Evolutionary conservation across 1,139 yeast genomes (phyloP).

Genomic region (Saccharomyces uvarum): DNA sequence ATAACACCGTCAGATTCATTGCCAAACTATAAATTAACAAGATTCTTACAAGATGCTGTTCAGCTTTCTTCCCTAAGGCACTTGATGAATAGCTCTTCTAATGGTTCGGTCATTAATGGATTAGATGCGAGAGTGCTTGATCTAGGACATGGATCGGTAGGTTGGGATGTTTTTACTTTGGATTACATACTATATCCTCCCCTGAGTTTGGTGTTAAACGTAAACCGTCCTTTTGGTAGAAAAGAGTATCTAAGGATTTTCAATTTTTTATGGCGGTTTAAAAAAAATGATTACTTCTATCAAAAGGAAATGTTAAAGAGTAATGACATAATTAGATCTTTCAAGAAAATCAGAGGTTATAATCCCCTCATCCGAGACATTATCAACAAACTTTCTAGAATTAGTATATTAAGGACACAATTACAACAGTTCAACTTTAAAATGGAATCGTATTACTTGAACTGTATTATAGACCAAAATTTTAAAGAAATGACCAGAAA

Average conservation of each 20-base stretch:
- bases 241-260: slow-evolving; percentile 72
- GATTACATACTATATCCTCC: slow-evolving; percentile 68
- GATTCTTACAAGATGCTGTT: slow-evolving; percentile 59
- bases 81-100: slow-evolving; percentile 28
- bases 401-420: slow-evolving; percentile 22
- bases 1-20: slow-evolving; percentile 56
- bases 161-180: slow-evolving; percentile 90
- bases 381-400: slow-evolving; percentile 20
- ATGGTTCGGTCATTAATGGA: slow-evolving; percentile 40
- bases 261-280: slow-evolving; percentile 76
- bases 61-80: slow-evolving; percentile 52
- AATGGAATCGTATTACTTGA: slow-evolving; percentile 21
- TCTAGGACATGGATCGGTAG: slow-evolving; percentile 58
- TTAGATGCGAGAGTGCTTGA: slow-evolving; percentile 79
- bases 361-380: slow-evolving; percentile 25
- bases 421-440: slow-evolving; percentile 23
- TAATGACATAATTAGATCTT: slow-evolving; percentile 32
- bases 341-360: slow-evolving; percentile 17
- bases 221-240: slow-evolving; percentile 36
- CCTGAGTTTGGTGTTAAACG: slow-evolving; percentile 39
- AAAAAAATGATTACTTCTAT: slow-evolving; percentile 51
- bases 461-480: slow-evolving; percentile 30
- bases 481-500: slow-evolving; percentile 36
- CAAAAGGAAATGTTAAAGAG: slow-evolving; percentile 41
- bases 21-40: slow-evolving; percentile 59